Evolutionary conservation across 768 basidiomycete species (phyloP).

Genomic region (Rickenella mellea): DNA sequence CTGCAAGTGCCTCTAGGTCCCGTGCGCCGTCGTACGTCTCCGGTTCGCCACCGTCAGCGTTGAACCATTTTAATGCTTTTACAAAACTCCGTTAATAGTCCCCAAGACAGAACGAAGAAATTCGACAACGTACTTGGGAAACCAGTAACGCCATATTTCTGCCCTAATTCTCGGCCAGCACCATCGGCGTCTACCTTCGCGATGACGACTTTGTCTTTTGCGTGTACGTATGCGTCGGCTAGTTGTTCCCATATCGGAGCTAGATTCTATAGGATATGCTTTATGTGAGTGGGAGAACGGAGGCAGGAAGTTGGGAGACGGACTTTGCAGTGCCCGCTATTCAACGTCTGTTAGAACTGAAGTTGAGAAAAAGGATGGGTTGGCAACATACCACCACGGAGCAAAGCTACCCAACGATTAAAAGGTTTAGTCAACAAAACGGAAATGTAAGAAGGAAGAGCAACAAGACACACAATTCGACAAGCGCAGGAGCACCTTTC

Average conservation of each 20-base stretch:
- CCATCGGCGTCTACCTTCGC: constrained; percentile 94
- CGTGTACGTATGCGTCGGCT: constrained; percentile 74
- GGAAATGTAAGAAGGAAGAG: not conserved
- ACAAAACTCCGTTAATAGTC: constrained; percentile 7
- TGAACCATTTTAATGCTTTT: constrained; percentile 87
- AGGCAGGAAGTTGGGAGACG: constrained; percentile 7
- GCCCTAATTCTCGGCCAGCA: constrained; percentile 64
- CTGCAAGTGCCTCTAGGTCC: constrained; percentile 66
- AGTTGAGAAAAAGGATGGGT: not conserved
- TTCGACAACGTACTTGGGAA: constrained; percentile 65
- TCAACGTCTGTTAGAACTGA: not conserved
- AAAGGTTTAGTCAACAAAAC: constrained; percentile 6
- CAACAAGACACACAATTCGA: constrained; percentile 70
- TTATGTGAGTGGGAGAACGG: not conserved
- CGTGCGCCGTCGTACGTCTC: constrained; percentile 71
- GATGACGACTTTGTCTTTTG: constrained; percentile 75
- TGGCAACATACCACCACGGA: constrained; percentile 68
- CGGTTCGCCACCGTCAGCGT: constrained; percentile 47
- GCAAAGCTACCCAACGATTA: constrained; percentile 51
- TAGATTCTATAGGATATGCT: constrained; percentile 48
- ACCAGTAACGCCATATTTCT: constrained; percentile 72
- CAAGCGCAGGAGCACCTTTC: constrained; percentile 71
- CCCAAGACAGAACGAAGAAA: constrained; percentile 1
- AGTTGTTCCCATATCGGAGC: constrained; percentile 85
- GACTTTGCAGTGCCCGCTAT: constrained; percentile 84